These are phyloP conservation scores for Santalum album DNA, from an alignment of 164 flowering plant species.

Conservation along the genomic window DNA sequence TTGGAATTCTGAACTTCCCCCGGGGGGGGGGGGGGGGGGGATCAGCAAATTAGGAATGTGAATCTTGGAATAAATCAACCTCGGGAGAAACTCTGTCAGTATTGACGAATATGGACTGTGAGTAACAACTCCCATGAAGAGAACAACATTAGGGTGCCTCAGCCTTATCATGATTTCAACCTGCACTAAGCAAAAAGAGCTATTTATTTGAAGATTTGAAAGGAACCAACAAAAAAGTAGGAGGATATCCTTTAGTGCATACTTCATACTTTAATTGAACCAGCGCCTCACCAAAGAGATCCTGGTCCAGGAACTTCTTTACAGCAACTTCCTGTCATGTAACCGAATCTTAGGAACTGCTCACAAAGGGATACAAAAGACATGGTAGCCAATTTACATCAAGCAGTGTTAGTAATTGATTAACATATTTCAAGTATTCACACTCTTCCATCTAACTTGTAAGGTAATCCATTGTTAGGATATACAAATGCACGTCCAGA, in stretches of 20 bases:
- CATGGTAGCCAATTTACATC: conserved; percentile 1
- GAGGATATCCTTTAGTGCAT: conserved; percentile 20
- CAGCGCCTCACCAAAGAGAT: conserved; percentile 80
- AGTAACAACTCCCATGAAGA: conserved; percentile 98
- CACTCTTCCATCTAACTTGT: too few relatives aligned
- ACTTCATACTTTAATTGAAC: conserved; percentile 86
- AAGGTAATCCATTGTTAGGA: too few relatives aligned
- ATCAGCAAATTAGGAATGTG: too few relatives aligned
- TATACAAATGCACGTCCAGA: too few relatives aligned
- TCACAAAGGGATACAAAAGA: not conserved
- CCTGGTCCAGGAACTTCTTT: conserved; percentile 91
- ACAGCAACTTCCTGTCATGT: conserved; percentile 92
- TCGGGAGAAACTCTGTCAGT: conserved; percentile 87
- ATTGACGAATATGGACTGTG: conserved; percentile 91
- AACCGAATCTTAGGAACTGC: not conserved
- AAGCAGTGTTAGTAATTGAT: too few relatives aligned
- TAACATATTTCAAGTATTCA: too few relatives aligned
- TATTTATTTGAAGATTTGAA: too few relatives aligned
- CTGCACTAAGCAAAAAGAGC: conserved; percentile 31
- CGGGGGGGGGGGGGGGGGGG: too few relatives aligned
- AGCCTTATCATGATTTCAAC: conserved; percentile 83
- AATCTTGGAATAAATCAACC: conserved; percentile 27
- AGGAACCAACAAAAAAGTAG: not conserved
- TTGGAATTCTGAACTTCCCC: too few relatives aligned
- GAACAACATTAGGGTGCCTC: conserved; percentile 97